Conservation (phyloP, 345 rosid genomes). For the Salix udensis region DNA sequence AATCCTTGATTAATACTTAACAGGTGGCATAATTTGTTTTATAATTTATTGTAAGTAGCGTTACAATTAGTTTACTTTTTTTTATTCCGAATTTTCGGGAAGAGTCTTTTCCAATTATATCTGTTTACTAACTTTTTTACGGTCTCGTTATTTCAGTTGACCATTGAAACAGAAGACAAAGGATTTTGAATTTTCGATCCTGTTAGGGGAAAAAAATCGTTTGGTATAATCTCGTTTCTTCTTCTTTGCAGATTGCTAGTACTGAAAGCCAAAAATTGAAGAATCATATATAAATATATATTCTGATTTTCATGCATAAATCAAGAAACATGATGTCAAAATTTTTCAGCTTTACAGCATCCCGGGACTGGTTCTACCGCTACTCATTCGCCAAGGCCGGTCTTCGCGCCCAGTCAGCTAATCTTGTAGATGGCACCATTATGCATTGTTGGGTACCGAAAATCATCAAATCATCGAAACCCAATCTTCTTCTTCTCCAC, state of each 20-base stretch:
- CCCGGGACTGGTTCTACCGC: slow-evolving; percentile 55
- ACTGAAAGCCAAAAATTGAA: not conserved
- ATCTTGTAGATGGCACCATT: slow-evolving; percentile 53
- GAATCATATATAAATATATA: not conserved
- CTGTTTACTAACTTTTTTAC: no score
- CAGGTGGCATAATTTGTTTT: no score
- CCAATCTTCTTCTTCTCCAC: slow-evolving; percentile 60
- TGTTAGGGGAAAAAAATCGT: no score
- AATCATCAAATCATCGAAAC: slow-evolving; percentile 26
- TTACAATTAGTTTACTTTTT: no score
- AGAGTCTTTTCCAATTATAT: no score
- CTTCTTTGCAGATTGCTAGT: not conserved
- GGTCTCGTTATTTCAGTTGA: not conserved
- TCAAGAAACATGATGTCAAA: slow-evolving; percentile 22
- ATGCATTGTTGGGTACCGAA: slow-evolving; percentile 80
- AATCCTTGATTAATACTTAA: no score
- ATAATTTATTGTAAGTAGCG: no score
- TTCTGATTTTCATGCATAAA: not conserved
- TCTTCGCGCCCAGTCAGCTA: slow-evolving; percentile 40
- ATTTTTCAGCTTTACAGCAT: slow-evolving; percentile 62
- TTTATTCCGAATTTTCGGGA: no score
- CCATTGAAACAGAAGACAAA: not conserved
- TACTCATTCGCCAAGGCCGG: slow-evolving; percentile 55
- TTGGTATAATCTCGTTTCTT: no score
- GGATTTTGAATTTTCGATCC: not conserved